Evolutionary conservation across 2,329 filamentous ascomycete species (phyloP), one percentile per base, ranked within the genome.

Genomic region (Acarospora socialis): DNA sequence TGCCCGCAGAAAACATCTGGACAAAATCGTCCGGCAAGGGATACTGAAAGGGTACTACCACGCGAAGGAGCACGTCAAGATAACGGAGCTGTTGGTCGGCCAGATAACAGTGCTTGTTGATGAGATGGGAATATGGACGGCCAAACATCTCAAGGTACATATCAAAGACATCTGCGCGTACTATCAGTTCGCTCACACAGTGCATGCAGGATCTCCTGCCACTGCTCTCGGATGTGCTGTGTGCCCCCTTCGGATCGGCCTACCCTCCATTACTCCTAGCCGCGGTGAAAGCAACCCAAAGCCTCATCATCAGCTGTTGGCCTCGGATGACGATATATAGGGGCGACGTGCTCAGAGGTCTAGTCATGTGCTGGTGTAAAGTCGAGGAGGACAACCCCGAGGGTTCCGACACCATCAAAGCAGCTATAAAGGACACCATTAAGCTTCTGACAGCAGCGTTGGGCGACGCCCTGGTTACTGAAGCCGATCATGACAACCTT

Each of bases 61-160:
- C 50, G 65, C 70, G 4, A 62, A 64, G 20, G 63, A 76, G 18
- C 60, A 80, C 46, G 56, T 71, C 0, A 49, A 50, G 2, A 64
- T 84, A 27, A 63, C 73, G 0, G 52, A 66, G 22, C 46, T 71
- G 5, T 57, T 86, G 3, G 59, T 77, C 42, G 45, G 50, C 0
- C 58, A 72, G 25, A 55, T 70, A 3, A 43, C 50, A 2, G 42
- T 50, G 7, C 49, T 81, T 9, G 49, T 82, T 4, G 45, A 59
- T 4, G 61, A 60, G 9, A 57, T 84, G 47, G 71, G 70, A 23
- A 61, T 83, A 32, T 60, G 71, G 38, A 59, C 69, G 2, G 66
- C 74, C 17, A 80, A 77, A 46, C 75, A 86, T 50, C 56, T 84
- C 2, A 72, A 75, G 59, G 71, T 73, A 46, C 33, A 52, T 4